These are phyloP conservation scores for Colletotrichum kahawae DNA, from an alignment of 2,329 filamentous ascomycete genomes.

Conservation along the genomic window DNA sequence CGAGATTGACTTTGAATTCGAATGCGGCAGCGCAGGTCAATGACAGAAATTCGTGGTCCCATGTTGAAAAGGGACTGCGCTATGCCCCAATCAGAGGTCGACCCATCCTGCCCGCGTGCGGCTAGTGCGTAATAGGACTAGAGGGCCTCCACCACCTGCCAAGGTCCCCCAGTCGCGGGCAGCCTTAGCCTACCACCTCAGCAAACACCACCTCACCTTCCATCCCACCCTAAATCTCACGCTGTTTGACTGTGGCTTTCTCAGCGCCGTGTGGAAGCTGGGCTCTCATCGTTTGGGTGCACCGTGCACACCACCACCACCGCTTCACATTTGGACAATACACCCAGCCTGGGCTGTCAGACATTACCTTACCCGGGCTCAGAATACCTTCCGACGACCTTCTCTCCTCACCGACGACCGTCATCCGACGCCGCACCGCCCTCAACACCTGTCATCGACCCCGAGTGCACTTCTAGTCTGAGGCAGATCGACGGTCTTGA, in stretches of 20 bases:
- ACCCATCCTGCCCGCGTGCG: neutral
- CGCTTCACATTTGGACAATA: neutral
- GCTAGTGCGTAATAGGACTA: neutral
- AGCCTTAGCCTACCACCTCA: neutral
- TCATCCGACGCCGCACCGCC: neutral
- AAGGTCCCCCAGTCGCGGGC: neutral
- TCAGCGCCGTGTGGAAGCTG: neutral
- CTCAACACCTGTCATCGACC: neutral
- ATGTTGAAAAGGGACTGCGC: neutral
- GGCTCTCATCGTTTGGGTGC: neutral
- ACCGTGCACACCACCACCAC: neutral
- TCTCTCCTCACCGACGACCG: neutral
- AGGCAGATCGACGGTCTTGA: neutral
- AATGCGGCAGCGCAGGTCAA: neutral
- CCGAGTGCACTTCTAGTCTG: neutral
- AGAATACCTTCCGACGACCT: neutral
- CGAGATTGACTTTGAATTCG: neutral
- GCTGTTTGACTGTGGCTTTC: neutral
- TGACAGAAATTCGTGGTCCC: neutral
- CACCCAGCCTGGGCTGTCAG: neutral
- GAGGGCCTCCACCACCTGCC: neutral
- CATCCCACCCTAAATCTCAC: neutral
- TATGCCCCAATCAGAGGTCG: neutral
- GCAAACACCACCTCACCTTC: neutral
- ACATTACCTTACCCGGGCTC: neutral